Percentiles rank a stretch among this genome's conserved stretches.
These are phyloP conservation scores for Fimicolochytrium jonesii DNA, from an alignment of 192 early-diverging fungal species.

Conservation along the genomic window DNA sequence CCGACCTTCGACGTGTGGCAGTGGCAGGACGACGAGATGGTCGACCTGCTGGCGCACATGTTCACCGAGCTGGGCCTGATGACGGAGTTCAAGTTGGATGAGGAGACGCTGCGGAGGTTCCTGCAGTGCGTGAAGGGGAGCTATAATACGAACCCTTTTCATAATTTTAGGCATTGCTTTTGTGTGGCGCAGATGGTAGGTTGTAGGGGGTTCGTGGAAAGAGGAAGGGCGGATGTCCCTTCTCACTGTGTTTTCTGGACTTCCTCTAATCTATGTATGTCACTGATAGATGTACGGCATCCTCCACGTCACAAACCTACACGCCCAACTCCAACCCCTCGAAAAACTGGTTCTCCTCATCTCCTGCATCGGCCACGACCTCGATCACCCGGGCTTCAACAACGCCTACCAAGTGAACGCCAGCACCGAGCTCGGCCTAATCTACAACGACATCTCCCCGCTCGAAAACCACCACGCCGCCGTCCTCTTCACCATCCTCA, in stretches of 20 bases:
- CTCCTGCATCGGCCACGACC: constrained; percentile 34
- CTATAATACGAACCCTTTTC: constrained; percentile 52
- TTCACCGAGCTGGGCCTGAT: constrained; percentile 44
- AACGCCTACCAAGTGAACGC: constrained; percentile 54
- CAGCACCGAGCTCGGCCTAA: constrained; percentile 40
- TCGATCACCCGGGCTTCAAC: constrained; percentile 47
- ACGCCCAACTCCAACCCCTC: constrained; percentile 32
- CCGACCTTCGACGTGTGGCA: constrained; percentile 45
- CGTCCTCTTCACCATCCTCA: constrained; percentile 44
- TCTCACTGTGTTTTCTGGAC: neutral
- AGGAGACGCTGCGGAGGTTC: constrained; percentile 28
- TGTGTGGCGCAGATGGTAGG: constrained; percentile 51
- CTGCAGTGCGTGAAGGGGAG: constrained; percentile 26
- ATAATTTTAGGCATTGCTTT: constrained; percentile 54
- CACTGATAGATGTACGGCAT: constrained; percentile 40
- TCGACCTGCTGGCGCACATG: constrained; percentile 37
- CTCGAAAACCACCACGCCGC: constrained; percentile 54
- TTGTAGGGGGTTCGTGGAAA: neutral
- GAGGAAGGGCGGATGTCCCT: neutral
- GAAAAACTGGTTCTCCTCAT: constrained; percentile 41
- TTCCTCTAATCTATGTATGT: neutral
- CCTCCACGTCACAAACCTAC: constrained; percentile 30
- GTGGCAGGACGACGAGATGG: constrained; percentile 38
- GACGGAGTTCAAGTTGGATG: constrained; percentile 38
- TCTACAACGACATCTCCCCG: constrained; percentile 53